Percentiles rank a stretch among this genome's conserved stretches.
These are phyloP conservation scores for Xylaria sp. DNA, from an alignment of 2,329 filamentous ascomycete species.

Conservation along the genomic window DNA sequence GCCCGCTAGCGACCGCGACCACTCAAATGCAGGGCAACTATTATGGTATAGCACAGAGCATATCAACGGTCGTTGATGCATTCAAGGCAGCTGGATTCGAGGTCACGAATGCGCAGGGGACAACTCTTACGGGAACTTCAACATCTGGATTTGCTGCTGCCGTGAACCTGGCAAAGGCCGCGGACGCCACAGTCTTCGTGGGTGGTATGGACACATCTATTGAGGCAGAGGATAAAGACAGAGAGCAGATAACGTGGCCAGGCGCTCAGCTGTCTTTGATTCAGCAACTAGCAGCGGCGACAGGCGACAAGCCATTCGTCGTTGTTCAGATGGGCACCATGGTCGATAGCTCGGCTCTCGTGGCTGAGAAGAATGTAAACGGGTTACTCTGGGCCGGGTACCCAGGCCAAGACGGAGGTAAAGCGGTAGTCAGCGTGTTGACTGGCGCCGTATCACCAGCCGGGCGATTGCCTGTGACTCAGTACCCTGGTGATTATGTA, in stretches of 20 bases:
- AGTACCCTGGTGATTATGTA: conserved; percentile 65
- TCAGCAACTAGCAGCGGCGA: conserved; percentile 54
- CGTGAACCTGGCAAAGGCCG: conserved; percentile 53
- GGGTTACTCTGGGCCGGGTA: conserved; percentile 69
- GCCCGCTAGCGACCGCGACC: conserved; percentile 68
- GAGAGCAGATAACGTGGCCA: conserved; percentile 63
- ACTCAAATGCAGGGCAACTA: conserved; percentile 69
- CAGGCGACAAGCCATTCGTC: conserved; percentile 59
- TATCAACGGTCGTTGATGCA: conserved; percentile 44
- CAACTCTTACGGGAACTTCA: conserved; percentile 48
- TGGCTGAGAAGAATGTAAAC: conserved; percentile 59
- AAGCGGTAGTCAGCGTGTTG: conserved; percentile 65
- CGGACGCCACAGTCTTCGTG: conserved; percentile 65
- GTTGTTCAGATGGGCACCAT: conserved; percentile 61
- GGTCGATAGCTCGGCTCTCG: conserved; percentile 64
- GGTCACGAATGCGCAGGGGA: conserved; percentile 42
- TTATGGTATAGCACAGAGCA: conserved; percentile 45
- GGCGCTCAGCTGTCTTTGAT: conserved; percentile 63
- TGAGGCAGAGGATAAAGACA: conserved; percentile 64
- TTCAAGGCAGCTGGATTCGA: conserved; percentile 43
- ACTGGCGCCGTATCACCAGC: conserved; percentile 62
- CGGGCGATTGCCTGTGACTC: conserved; percentile 65
- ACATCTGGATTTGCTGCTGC: conserved; percentile 50
- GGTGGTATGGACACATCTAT: conserved; percentile 65
- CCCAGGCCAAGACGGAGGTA: conserved; percentile 69